Base-by-base conservation (phyloP, 1,284 basidiomycete genomes). In the Leccinum pachyderme region DNA sequence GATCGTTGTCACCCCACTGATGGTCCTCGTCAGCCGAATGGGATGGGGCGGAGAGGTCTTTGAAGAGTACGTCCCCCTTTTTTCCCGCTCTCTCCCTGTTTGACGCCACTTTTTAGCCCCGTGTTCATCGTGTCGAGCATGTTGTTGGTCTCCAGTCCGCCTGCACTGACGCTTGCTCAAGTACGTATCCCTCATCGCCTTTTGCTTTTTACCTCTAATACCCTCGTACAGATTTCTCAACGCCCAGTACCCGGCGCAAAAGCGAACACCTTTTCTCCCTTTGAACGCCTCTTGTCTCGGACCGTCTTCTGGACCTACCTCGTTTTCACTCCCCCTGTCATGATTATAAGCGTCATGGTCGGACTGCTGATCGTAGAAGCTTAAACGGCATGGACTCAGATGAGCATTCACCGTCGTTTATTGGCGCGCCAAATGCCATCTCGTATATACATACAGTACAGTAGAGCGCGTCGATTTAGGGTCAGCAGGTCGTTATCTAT, bases 231-330 rank as follows among this genome's bases (percentile, higher is more conserved):
- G 63, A 65, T 67, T 27, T 59, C 63, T 4, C 68, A 70, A 44
- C 50, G 56, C 13, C 5, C 46, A n/a, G 54, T 52, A 3, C 39
- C 6, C 2, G 31, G 27, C 2, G 9, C 28, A 5, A n/a, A 9
- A 1, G 1, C 46, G 0, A 37, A 62, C 8, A 24, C 46, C 0
- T 39, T 59, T 5, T 67, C 64, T 3, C 56, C 68, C 1, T 96
- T 98, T 67, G 95, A 98, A 72, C 79, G 92, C 6, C 80, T 98
- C 49, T 92, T 98, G 66, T 88, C 84, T 57, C 76, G 84, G 27
- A 91, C 90, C 1, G 85, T 92, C 51, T 92, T 91, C 69, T 91
- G 90, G 89, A 78, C 84, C 3, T 92, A 91, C 63, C 89, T 87
- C 65, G 74, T 93, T 25, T 76, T 94, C 52, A 94, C 93, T 0